These are phyloP conservation scores for Pleurotus platypus DNA, from an alignment of 768 basidiomycete species.

Conservation along the genomic window DNA sequence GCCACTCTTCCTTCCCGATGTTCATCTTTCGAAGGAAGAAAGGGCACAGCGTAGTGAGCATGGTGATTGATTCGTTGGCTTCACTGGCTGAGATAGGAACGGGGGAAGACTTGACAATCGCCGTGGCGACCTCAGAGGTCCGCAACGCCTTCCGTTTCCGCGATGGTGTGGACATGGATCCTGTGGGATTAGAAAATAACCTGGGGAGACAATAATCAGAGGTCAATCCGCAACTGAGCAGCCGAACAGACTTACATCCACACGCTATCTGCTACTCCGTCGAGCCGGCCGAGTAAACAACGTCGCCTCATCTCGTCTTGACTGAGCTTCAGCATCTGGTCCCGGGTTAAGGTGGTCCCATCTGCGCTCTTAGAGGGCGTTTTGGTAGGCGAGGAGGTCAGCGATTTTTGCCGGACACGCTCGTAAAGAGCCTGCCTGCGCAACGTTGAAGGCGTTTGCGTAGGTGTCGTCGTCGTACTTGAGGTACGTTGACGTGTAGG, in stretches of 20 bases:
- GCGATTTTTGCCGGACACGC: constrained; percentile 69
- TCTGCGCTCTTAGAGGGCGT: constrained; percentile 46
- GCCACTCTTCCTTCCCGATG: constrained; percentile 55
- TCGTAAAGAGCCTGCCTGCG: constrained; percentile 80
- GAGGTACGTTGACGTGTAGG: constrained; percentile 61
- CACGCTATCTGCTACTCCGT: constrained; percentile 80
- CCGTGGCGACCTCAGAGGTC: constrained; percentile 57
- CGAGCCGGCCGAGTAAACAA: constrained; percentile 72
- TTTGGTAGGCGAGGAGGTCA: constrained; percentile 67
- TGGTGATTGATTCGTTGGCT: constrained; percentile 67
- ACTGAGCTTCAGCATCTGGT: constrained; percentile 65
- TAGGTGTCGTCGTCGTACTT: constrained; percentile 49
- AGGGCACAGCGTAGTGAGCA: constrained; percentile 69
- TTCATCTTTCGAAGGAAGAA: constrained; percentile 72
- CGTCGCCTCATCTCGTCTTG: constrained; percentile 78
- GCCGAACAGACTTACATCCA: constrained; percentile 63
- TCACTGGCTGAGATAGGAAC: constrained; percentile 78
- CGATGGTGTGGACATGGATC: constrained; percentile 46
- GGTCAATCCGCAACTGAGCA: background rate
- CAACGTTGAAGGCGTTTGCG: constrained; percentile 66
- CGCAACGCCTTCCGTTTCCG: constrained; percentile 75
- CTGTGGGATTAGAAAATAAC: constrained; percentile 68
- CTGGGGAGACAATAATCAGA: constrained; percentile 27
- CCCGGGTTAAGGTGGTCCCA: constrained; percentile 52
- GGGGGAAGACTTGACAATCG: constrained; percentile 77